phyloP scores from a whole-genome alignment of 495 filamentous ascomycete species.

The Neurospora hispaniola region DNA sequence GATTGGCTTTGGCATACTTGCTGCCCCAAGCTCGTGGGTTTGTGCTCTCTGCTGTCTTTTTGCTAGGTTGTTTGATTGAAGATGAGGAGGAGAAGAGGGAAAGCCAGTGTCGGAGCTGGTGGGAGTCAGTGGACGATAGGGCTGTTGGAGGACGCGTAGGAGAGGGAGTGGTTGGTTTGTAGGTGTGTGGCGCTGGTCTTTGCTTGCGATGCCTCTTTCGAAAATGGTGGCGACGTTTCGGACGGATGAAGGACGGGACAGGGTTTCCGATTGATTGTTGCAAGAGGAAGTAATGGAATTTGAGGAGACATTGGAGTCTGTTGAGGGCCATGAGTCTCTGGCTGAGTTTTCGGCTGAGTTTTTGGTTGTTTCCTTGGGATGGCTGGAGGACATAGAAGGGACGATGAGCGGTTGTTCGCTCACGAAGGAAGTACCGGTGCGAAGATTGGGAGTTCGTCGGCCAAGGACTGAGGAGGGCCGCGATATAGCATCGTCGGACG shows the following conservation, averaged over 20 bases:
- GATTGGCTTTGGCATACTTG: background rate
- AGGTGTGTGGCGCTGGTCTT: background rate
- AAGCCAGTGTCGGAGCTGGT: background rate
- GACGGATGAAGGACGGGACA: background rate
- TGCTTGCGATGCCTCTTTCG: background rate
- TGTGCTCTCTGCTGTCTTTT: background rate
- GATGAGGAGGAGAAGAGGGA: background rate
- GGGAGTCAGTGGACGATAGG: background rate
- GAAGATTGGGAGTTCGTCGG: background rate
- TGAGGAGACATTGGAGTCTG: background rate
- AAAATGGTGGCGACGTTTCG: background rate
- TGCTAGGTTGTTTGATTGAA: background rate
- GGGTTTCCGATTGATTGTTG: background rate
- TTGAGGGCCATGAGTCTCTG: background rate
- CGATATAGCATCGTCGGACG: background rate
- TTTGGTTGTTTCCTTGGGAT: background rate
- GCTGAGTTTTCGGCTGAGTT: background rate
- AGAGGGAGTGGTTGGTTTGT: background rate
- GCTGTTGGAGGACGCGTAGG: background rate
- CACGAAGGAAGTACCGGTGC: constrained; percentile 17
- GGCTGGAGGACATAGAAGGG: background rate
- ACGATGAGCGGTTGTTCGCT: constrained; percentile 16
- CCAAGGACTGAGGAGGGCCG: background rate
- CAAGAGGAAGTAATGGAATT: background rate
- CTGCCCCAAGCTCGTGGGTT: background rate